Base-by-base conservation (phyloP, 768 basidiomycete species). In the Pholiota microspora region DNA sequence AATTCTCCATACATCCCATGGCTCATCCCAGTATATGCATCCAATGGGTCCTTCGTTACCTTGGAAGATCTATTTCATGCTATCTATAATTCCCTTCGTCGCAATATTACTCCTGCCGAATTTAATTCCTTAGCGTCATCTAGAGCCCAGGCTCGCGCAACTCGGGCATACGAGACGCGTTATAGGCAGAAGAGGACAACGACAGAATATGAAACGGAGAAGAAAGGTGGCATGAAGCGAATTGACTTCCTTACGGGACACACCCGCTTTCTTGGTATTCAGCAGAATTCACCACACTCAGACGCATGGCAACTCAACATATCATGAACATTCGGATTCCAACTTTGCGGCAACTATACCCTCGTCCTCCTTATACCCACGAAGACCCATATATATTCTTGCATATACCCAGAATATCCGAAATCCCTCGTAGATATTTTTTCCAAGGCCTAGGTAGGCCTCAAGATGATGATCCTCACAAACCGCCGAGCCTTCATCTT, bases 181-280 rank as follows among this genome's bases (percentile, higher is more conserved):
- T 82, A 75, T 56, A 56, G 70, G 4, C 67, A 75, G 6, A 68
- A 75, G 10, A 57, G 63, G 0, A 68, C 70, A 15, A 59, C 66
- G 1, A 64, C 65, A 31, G 70, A 64, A 0, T 72, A 73, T 32
- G 73, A 71, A n/a, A 70, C 72, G 38, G 83, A 85, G 71, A 76
- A 77, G 60, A 65, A 62, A 2, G 73, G 74, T 46, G 82, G 82
- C 0, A 71, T 85, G 56, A 81, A 77, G 63, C 71, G 84, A 42
- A 74, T 85, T 2, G 85, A 86, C 63, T 84, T 84, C 62, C 67
- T 86, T 40, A 71, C 76, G 62, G 76, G 72, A 3, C 66, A 64
- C 10, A 75, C 69, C 1, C 66, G 64, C 42, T 81, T 82, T 69
- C 61, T 72, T 60, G 79, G 80, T 16, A 60, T 83, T 24, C 72